Conservation (phyloP, 2,329 filamentous ascomycete species). For the Xylaria digitata region DNA sequence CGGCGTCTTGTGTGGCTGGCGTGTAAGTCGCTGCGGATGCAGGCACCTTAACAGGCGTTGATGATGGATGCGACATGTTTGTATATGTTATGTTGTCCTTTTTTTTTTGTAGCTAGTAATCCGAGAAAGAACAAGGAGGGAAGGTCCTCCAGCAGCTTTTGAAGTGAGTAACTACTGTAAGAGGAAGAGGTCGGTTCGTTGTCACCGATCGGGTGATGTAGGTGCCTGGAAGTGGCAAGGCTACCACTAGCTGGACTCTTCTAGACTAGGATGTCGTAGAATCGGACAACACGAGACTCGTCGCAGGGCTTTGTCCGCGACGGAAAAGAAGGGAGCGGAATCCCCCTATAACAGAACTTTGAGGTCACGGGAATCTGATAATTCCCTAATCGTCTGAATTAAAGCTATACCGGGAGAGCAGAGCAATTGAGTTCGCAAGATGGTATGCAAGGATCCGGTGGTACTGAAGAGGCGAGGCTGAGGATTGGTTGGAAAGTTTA, state of each 20-base stretch:
- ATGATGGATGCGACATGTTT: constrained; percentile 59
- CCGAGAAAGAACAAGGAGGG: neutral
- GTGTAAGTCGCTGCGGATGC: constrained; percentile 69
- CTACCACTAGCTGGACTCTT: neutral
- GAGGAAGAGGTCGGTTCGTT: neutral
- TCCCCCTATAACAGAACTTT: constrained; percentile 2
- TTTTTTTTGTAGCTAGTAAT: neutral
- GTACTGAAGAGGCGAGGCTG: constrained; percentile 37
- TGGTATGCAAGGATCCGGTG: constrained; percentile 13
- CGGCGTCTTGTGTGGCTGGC: constrained; percentile 69
- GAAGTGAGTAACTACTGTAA: neutral
- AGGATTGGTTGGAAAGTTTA: constrained; percentile 34
- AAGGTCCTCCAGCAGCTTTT: constrained; percentile 4
- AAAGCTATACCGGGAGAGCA: constrained; percentile 1
- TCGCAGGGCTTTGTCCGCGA: constrained; percentile 13
- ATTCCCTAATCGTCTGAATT: neutral
- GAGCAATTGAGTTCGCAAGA: constrained; percentile 21
- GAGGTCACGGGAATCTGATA: neutral
- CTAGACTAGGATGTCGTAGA: constrained; percentile 1
- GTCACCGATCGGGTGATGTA: neutral
- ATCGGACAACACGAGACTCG: constrained; percentile 4
- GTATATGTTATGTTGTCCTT: constrained; percentile 24
- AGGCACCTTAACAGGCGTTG: constrained; percentile 71
- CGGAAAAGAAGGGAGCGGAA: neutral
- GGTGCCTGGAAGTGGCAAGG: neutral